Evolutionary conservation across 257 asterid genomes (phyloP).

Genomic region (Solanum appendiculatum): DNA sequence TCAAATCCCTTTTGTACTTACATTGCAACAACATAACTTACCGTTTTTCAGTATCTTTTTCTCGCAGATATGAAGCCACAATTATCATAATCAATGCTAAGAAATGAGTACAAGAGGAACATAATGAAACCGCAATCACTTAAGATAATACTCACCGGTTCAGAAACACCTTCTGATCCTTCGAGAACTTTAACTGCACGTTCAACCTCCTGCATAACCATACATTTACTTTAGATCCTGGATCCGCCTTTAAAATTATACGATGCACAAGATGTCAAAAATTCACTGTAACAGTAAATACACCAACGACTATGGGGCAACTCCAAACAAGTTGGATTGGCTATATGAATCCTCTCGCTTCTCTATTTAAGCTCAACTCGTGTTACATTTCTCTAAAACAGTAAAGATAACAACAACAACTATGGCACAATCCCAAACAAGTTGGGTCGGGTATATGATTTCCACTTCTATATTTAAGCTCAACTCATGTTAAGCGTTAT

Average conservation of each 20-base stretch:
- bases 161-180: slow-evolving; percentile 49
- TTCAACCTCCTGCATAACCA: slow-evolving; percentile 61
- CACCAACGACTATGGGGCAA: too few relatives aligned
- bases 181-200: slow-evolving; percentile 67
- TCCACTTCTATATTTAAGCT: neutral
- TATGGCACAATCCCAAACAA: neutral
- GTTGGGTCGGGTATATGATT: neutral
- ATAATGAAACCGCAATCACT: neutral
- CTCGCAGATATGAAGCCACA: neutral
- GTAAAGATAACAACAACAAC: neutral
- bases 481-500: neutral
- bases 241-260: too few relatives aligned
- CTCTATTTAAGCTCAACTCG: too few relatives aligned
- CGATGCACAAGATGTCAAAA: too few relatives aligned
- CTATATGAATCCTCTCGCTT: too few relatives aligned
- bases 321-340: too few relatives aligned
- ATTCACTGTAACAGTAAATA: too few relatives aligned
- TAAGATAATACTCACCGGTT: slow-evolving; percentile 52
- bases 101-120: neutral
- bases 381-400: neutral
- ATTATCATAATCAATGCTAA: neutral
- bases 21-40: neutral
- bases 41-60: neutral
- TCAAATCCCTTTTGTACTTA: neutral
- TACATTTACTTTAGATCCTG: neutral